phyloP scores from a whole-genome alignment of 2,329 filamentous ascomycete species.

The Pyrenochaeta sp. region DNA sequence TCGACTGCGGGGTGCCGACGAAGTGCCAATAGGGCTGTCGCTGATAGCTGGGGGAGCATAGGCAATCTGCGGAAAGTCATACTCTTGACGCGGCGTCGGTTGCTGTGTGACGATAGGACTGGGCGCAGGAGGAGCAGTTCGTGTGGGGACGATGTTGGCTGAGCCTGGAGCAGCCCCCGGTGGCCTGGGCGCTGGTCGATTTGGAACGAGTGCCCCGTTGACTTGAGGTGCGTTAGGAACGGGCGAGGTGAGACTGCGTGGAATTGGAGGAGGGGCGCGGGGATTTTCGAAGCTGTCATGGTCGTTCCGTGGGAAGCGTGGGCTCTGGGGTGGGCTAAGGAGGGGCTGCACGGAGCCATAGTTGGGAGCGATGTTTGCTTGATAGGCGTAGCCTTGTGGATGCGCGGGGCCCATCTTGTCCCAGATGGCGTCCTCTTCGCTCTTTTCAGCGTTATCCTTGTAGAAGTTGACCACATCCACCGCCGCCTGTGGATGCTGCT shows the following conservation, averaged over 20 bases:
- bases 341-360: slow-evolving; percentile 60
- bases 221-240: slow-evolving; percentile 53
- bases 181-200: slow-evolving; percentile 86
- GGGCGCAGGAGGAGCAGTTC: slow-evolving; percentile 65
- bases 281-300: slow-evolving; percentile 98
- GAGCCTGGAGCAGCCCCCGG: slow-evolving; percentile 62
- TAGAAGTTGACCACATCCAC: slow-evolving; percentile 97
- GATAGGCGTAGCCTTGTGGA: slow-evolving; percentile 59
- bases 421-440: slow-evolving; percentile 85
- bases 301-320: slow-evolving; percentile 86
- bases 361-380: slow-evolving; percentile 42
- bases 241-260: slow-evolving; percentile 54
- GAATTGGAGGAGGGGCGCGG: slow-evolving; percentile 88
- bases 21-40: slow-evolving; percentile 46
- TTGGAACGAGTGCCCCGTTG: slow-evolving; percentile 72
- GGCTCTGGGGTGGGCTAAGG: slow-evolving; percentile 82
- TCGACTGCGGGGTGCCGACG: slow-evolving; percentile 52
- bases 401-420: slow-evolving; percentile 95
- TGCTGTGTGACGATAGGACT: slow-evolving; percentile 52
- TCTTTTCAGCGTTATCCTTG: slow-evolving; percentile 87
- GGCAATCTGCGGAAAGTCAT: slow-evolving; percentile 52
- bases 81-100: slow-evolving; percentile 43
- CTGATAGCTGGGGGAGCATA: slow-evolving; percentile 54
- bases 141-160: slow-evolving; percentile 62
- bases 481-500: slow-evolving; percentile 94